Evolutionary conservation across 2,329 filamentous ascomycete species (phyloP).

Genomic region (Beauveria scarabaeidicola): DNA sequence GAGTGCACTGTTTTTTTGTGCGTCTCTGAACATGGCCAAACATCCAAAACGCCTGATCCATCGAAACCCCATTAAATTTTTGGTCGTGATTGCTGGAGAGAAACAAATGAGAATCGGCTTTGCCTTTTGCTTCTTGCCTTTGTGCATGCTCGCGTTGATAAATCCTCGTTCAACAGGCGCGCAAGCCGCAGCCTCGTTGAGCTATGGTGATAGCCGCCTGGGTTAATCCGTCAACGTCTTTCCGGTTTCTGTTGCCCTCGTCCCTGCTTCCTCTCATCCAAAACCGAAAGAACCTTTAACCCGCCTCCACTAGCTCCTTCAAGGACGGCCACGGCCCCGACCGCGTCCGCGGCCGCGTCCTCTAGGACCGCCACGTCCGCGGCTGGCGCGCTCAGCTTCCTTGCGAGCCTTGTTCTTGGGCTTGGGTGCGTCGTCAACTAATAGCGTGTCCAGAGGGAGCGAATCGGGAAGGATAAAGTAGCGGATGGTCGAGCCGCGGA

Average conservation of each 20-base stretch:
- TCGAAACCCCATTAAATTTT: conserved; percentile 1
- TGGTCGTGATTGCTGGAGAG: conserved; percentile 1
- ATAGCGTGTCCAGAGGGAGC: conserved; percentile 84
- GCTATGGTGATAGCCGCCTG: background rate
- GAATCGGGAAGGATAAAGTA: conserved; percentile 96
- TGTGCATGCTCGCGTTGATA: background rate
- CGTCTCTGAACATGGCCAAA: conserved; percentile 10
- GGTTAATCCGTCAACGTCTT: background rate
- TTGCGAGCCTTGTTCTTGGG: conserved; percentile 99
- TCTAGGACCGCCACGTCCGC: conserved; percentile 44
- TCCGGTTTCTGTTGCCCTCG: background rate
- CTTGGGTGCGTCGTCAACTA: conserved; percentile 95
- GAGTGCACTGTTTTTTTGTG: background rate
- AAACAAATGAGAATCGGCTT: background rate
- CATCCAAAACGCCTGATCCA: conserved; percentile 10
- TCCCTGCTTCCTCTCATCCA: too few species aligned
- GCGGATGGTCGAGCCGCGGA: conserved; percentile 90
- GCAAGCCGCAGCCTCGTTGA: background rate
- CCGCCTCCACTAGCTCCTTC: background rate
- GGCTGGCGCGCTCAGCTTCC: conserved; percentile 58
- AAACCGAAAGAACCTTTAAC: background rate
- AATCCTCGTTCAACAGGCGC: background rate
- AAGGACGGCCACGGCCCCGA: conserved; percentile 29
- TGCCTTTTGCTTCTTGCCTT: background rate
- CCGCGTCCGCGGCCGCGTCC: conserved; percentile 42